Evolutionary conservation across 345 rosid genomes (phyloP).

Genomic region (Triadica sebifera): DNA sequence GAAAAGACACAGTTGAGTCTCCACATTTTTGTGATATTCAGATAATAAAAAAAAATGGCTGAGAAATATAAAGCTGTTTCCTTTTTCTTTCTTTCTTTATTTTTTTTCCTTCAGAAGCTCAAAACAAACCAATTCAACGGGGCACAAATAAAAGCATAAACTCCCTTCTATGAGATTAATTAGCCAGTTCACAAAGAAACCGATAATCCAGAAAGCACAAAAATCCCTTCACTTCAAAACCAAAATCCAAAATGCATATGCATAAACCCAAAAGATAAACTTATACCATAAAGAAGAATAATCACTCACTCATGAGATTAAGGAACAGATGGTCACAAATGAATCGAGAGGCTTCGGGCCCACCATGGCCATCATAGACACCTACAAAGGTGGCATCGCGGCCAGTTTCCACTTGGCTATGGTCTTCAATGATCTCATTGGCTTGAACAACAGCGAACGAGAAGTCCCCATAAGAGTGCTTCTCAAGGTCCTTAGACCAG

Average conservation of each 20-base stretch:
- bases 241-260: background rate
- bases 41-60: no score
- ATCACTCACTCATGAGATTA: conserved; percentile 64
- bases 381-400: conserved; percentile 69
- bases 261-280: background rate
- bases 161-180: background rate
- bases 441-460: conserved; percentile 88
- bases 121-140: background rate
- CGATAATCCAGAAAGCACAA: background rate
- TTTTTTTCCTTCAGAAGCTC: background rate
- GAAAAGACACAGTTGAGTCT: no score
- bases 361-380: conserved; percentile 96
- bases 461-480: conserved; percentile 73
- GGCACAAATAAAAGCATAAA: background rate
- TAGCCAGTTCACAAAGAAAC: background rate
- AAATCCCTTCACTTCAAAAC: background rate
- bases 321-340: conserved; percentile 75
- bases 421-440: conserved; percentile 81
- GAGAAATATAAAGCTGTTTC: no score
- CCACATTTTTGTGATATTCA: no score
- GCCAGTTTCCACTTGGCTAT: conserved; percentile 81
- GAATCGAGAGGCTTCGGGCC: conserved; percentile 83
- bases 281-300: background rate
- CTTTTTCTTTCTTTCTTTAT: background rate
- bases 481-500: conserved; percentile 83